Percentiles rank a stretch among this genome's conserved stretches.
Conservation (phyloP, 1,139 yeast species). For the Protomyces gravidus region DNA sequence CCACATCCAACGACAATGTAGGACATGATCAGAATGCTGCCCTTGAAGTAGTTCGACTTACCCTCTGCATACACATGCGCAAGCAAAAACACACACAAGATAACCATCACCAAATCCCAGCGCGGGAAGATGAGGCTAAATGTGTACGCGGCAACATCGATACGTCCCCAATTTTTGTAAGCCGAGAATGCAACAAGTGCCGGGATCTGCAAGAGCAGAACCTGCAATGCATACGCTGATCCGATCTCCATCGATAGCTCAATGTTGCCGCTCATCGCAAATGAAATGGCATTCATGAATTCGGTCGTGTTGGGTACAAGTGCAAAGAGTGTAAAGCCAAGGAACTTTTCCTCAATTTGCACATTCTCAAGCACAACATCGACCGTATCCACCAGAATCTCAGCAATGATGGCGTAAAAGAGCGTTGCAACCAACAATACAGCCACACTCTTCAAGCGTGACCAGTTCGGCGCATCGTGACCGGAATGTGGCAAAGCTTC, state of each 20-base stretch:
- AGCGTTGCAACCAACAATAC: constrained; percentile 80
- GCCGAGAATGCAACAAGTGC: constrained; percentile 77
- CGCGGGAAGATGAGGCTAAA: constrained; percentile 75
- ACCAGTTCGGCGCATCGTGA: constrained; percentile 98
- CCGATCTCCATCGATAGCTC: constrained; percentile 96
- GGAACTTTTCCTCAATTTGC: constrained; percentile 80
- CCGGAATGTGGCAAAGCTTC: constrained; percentile 53
- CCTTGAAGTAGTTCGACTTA: constrained; percentile 85
- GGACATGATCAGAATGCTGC: constrained; percentile 76
- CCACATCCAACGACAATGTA: constrained; percentile 76
- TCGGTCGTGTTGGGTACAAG: constrained; percentile 96
- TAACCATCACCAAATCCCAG: constrained; percentile 88
- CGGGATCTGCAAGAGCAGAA: constrained; percentile 91
- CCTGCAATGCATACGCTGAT: constrained; percentile 94
- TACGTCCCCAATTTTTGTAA: constrained; percentile 41
- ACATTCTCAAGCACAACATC: constrained; percentile 75
- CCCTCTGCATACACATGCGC: constrained; percentile 96
- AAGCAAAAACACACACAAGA: constrained; percentile 80
- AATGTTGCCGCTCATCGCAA: constrained; percentile 93
- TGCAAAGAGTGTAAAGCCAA: constrained; percentile 92
- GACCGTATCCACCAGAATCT: constrained; percentile 86
- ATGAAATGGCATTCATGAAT: constrained; percentile 91
- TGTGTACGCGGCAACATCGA: constrained; percentile 34
- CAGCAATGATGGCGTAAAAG: constrained; percentile 88
- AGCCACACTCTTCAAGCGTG: constrained; percentile 75